These are phyloP conservation scores for Lactarius indigo DNA, from an alignment of 768 basidiomycete genomes.

Conservation along the genomic window DNA sequence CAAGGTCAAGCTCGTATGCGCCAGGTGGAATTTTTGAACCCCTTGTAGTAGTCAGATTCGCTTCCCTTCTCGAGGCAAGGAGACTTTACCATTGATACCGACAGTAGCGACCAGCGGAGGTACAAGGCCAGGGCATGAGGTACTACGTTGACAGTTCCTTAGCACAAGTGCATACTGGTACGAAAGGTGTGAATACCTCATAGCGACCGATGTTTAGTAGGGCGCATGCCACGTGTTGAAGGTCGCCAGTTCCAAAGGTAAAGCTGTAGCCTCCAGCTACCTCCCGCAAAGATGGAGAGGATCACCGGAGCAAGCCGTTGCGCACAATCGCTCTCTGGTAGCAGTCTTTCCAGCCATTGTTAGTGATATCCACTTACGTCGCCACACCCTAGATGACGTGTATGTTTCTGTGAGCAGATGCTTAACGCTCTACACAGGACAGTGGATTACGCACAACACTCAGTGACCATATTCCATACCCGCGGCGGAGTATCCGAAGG, in stretches of 20 bases:
- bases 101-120: constrained; percentile 73
- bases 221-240: background rate
- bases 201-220: background rate
- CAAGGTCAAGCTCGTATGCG: constrained; percentile 73
- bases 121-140: constrained; percentile 54
- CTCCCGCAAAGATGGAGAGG: constrained; percentile 67
- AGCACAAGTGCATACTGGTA: background rate
- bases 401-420: background rate
- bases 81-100: constrained; percentile 78
- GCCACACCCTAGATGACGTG: constrained; percentile 54
- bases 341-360: constrained; percentile 35
- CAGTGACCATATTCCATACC: constrained; percentile 66
- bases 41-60: constrained; percentile 53
- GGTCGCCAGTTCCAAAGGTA: background rate
- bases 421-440: background rate
- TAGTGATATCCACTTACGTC: constrained; percentile 53
- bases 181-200: background rate
- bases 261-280: constrained; percentile 30
- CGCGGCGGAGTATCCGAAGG: constrained; percentile 68
- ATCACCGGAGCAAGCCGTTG: constrained; percentile 69
- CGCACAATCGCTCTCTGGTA: constrained; percentile 39
- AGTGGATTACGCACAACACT: constrained; percentile 58
- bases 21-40: constrained; percentile 64
- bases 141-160: constrained; percentile 32
- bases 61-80: constrained; percentile 60